Percentiles rank a stretch among this genome's conserved stretches.
Evolutionary conservation across 768 basidiomycete genomes (phyloP).

Genomic region (Russula compacta): DNA sequence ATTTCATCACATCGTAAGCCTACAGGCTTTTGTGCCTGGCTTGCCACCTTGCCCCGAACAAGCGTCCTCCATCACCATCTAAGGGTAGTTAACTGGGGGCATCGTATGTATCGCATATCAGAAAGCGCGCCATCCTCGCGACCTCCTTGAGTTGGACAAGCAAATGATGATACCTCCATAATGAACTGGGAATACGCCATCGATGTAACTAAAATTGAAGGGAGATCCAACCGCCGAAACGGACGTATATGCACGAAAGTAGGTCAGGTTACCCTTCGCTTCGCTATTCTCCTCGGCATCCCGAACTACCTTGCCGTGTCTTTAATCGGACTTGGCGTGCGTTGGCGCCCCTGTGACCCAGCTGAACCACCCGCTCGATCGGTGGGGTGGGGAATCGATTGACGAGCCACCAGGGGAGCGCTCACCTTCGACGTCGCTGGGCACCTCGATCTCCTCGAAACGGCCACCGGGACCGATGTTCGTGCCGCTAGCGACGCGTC

Average conservation of each 20-base stretch:
- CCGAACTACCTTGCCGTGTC: background rate
- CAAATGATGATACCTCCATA: background rate
- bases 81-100: too few relatives aligned
- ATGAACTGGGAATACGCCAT: background rate
- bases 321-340: conserved; percentile 8
- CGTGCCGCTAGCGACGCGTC: conserved; percentile 1
- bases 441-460: conserved; percentile 67
- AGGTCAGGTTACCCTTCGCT: too few relatives aligned
- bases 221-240: background rate
- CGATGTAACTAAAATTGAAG: background rate
- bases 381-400: background rate
- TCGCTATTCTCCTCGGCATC: background rate
- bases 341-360: conserved; percentile 9
- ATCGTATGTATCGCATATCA: background rate
- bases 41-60: too few relatives aligned
- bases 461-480: conserved; percentile 26
- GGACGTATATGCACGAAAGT: background rate
- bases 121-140: background rate
- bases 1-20: background rate
- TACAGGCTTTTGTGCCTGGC: too few relatives aligned
- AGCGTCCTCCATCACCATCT: too few relatives aligned
- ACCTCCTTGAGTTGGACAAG: background rate
- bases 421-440: conserved; percentile 61
- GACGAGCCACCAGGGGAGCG: background rate
- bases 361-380: conserved; percentile 16